Conservation (phyloP, 108 stramenopile species). For the Chaetoceros muelleri region DNA sequence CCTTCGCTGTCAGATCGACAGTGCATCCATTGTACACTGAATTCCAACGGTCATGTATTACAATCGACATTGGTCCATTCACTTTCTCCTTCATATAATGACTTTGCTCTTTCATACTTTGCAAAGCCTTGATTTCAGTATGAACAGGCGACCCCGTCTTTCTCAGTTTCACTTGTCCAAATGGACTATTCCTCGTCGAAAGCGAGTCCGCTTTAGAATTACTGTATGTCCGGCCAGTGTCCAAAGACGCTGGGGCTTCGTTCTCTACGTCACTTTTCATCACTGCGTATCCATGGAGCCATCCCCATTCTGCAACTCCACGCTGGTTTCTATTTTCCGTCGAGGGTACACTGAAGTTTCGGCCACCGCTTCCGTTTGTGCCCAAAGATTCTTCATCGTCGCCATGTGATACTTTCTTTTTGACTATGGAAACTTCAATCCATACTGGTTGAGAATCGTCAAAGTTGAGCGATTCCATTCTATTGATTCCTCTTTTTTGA, state of each 20-base stretch:
- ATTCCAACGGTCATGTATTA: background rate
- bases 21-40: background rate
- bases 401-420: background rate
- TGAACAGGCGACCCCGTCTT: background rate
- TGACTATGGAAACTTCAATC: background rate
- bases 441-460: background rate
- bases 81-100: background rate
- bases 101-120: background rate
- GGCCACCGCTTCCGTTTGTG: background rate
- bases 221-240: background rate
- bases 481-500: no score
- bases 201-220: background rate
- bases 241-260: background rate
- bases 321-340: background rate
- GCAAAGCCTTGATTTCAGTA: no score
- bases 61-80: background rate
- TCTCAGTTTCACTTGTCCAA: background rate
- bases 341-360: background rate
- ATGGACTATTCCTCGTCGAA: background rate
- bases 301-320: background rate
- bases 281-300: background rate
- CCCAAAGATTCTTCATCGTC: background rate
- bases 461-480: no score
- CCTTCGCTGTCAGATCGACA: background rate
- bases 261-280: background rate